Evolutionary conservation across 2,329 filamentous ascomycete genomes (phyloP), one percentile per base, ranked within the genome.

Genomic region (Catunica adiposa): DNA sequence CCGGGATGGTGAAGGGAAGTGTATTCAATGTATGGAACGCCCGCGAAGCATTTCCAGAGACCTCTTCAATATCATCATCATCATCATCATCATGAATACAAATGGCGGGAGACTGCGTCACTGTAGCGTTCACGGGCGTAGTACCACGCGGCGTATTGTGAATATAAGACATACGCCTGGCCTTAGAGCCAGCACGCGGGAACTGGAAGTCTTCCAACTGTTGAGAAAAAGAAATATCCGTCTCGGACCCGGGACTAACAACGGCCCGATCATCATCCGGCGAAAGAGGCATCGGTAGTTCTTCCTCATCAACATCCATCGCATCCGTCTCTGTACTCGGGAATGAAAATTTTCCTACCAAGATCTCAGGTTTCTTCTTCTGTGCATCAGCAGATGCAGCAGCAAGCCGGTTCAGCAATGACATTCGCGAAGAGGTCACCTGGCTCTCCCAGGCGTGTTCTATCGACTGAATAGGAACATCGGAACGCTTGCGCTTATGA

Each of bases 401-500:
- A 5, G 29, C 11, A 34, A 34, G 48, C 11, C 25, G 23, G 20
- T 9, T 31, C 23, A 51, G 20, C 26, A 51, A n/a, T 8, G 15
- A n/a, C 15, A 17, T 8, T 8, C 4, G 15, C 7, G 40, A 15
- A 11, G 17, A 23, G 5, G 17, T 7, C 9, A 22, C 11, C 1
- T 17, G 22, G 9, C 6, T 26, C 11, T 52, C 50, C 29, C 31
- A n/a, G 2, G 22, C 17, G 9, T 23, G 23, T 14, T 52, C 50
- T 38, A 52, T 52, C 5, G 50, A 52, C 22, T 23, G 22, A 15
- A 38, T 22, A 9, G 14, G 20, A 23, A n/a, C 50, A 14, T 26
- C 26, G 20, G 50, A 34, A 9, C 50, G 34, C 50, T 52, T 52
- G n/a, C 50, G 50, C 50, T 52, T 52, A 22, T 52, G 50, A 34